A percentile compares a stretch with the other conserved stretches of the same genome.
phyloP scores from a whole-genome alignment of 129 eudicot species.

The Artemisia tridentata region DNA sequence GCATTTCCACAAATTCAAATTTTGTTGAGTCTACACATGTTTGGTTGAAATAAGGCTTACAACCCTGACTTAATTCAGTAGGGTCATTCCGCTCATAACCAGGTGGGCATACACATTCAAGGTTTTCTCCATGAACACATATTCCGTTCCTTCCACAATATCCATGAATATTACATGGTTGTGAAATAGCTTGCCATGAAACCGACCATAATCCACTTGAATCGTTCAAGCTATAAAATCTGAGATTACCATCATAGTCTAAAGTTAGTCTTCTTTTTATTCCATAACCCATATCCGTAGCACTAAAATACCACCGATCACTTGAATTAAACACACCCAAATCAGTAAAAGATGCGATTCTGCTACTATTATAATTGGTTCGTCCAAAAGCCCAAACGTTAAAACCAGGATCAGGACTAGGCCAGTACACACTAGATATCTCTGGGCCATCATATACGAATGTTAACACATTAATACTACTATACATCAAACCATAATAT shows the following conservation, averaged over 20 bases:
- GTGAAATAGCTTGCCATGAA: conserved; percentile 1
- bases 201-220: not conserved
- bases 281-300: not conserved
- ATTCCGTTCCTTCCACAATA: not conserved
- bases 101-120: not conserved
- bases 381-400: conserved; percentile 1
- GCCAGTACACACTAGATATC: not conserved
- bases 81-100: not conserved
- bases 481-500: not conserved
- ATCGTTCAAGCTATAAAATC: not conserved
- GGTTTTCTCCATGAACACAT: conserved; percentile 1
- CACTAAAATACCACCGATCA: not conserved
- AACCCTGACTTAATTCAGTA: conserved; percentile 1
- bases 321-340: conserved; percentile 4
- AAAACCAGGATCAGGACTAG: not conserved
- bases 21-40: not conserved
- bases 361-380: not conserved
- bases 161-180: conserved; percentile 3
- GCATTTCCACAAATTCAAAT: not conserved
- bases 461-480: not conserved
- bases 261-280: not conserved
- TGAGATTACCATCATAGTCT: not conserved
- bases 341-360: conserved; percentile 1
- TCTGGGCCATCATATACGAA: not conserved
- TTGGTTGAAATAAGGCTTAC: not conserved